Evolutionary conservation across 148 eudicot species (phyloP).

Genomic region (Fagopyrum homotropicum): DNA sequence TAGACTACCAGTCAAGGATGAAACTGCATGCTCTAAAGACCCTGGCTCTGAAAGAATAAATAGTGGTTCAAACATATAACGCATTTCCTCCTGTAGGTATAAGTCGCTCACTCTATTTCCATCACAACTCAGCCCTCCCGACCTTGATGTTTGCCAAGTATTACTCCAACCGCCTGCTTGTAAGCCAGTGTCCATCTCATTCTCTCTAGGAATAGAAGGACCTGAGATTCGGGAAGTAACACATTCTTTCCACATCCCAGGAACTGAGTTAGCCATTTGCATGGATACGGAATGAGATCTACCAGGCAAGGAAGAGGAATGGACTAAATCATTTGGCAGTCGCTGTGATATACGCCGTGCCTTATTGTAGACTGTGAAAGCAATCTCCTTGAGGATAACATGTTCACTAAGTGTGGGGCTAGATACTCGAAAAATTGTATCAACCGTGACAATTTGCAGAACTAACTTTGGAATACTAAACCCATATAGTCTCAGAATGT

Average conservation of each 20-base stretch:
- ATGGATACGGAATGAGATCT: conserved; percentile 57
- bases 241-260: conserved; percentile 93
- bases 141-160: conserved; percentile 78
- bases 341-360: conserved; percentile 82
- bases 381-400: conserved; percentile 76
- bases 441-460: conserved; percentile 78
- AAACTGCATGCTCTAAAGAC: conserved; percentile 66
- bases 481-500: conserved; percentile 77
- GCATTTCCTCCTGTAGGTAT: conserved; percentile 54
- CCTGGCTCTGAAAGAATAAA: conserved; percentile 97
- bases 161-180: conserved; percentile 76
- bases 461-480: conserved; percentile 86
- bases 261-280: conserved; percentile 59
- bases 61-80: conserved; percentile 89
- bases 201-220: conserved; percentile 55
- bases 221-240: conserved; percentile 64
- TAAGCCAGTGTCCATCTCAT: conserved; percentile 67
- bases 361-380: conserved; percentile 94
- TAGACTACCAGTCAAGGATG: conserved; percentile 36
- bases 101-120: conserved; percentile 56
- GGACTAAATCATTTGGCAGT: conserved; percentile 40
- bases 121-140: conserved; percentile 62
- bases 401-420: conserved; percentile 73
- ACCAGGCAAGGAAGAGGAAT: conserved; percentile 44
- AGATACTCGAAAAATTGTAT: conserved; percentile 86